These are phyloP conservation scores for Fennellomyces sp. DNA, from an alignment of 371 early-diverging fungal genomes.

Conservation along the genomic window DNA sequence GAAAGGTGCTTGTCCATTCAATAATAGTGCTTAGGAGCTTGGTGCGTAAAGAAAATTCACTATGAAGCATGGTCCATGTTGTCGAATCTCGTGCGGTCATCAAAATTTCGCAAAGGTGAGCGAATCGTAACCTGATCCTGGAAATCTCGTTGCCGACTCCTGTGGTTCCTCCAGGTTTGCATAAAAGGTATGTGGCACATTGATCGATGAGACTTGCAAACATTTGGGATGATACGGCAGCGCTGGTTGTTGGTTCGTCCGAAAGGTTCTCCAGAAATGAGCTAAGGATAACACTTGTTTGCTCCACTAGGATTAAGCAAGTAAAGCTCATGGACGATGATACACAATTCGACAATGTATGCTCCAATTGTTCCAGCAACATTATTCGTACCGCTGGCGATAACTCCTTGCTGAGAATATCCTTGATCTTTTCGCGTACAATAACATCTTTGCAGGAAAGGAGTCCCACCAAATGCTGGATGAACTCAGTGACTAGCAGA, in stretches of 20 bases:
- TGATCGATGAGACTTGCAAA: constrained; percentile 75
- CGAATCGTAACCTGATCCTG: constrained; percentile 82
- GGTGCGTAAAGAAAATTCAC: constrained; percentile 84
- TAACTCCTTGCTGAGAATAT: constrained; percentile 83
- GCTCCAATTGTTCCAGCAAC: constrained; percentile 74
- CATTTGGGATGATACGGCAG: constrained; percentile 71
- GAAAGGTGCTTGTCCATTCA: constrained; percentile 86
- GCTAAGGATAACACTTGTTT: constrained; percentile 81
- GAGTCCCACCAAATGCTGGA: constrained; percentile 81
- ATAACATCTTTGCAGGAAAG: constrained; percentile 79
- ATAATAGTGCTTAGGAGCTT: constrained; percentile 75
- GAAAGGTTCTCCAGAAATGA: constrained; percentile 63
- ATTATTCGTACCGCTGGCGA: constrained; percentile 76
- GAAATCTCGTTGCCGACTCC: constrained; percentile 55
- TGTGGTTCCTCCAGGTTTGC: constrained; percentile 47
- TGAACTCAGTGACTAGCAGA: constrained; percentile 68
- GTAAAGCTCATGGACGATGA: constrained; percentile 56
- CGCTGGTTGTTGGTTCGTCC: constrained; percentile 58
- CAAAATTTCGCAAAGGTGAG: constrained; percentile 76
- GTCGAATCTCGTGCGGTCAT: constrained; percentile 68
- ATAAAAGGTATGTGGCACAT: constrained; percentile 71
- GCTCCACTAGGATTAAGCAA: constrained; percentile 85
- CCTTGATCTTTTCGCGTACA: constrained; percentile 85
- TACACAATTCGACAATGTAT: constrained; percentile 64
- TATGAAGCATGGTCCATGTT: constrained; percentile 64